phyloP scores from a whole-genome alignment of 257 asterid genomes.

The Capsicum baccatum region DNA sequence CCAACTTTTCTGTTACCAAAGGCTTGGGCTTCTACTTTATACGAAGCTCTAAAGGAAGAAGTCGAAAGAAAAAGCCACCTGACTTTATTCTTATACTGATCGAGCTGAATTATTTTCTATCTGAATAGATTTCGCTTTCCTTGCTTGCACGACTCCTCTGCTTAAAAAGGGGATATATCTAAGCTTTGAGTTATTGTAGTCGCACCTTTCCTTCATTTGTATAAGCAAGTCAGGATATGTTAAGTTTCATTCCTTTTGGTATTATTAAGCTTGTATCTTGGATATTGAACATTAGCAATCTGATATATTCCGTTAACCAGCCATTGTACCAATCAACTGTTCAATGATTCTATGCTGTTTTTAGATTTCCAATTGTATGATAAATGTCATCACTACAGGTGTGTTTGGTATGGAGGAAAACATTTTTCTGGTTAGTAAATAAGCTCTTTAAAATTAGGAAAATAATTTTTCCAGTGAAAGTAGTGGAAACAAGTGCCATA shows the following conservation, averaged over 20 bases:
- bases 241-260: not conserved
- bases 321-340: not conserved
- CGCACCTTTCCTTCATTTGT: not conserved
- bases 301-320: not conserved
- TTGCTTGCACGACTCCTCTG: not conserved
- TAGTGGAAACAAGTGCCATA: not conserved
- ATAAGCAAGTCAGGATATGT: not conserved
- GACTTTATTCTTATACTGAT: not conserved
- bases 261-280: not conserved
- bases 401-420: too few species aligned
- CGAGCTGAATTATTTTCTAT: not conserved
- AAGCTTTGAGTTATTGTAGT: not conserved
- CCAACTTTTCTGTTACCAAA: not conserved
- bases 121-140: not conserved
- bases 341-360: not conserved
- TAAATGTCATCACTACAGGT: not conserved
- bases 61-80: not conserved
- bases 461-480: accelerated
- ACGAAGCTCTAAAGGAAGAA: not conserved
- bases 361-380: not conserved
- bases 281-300: not conserved
- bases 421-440: too few species aligned
- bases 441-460: not conserved
- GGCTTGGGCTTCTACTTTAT: not conserved
- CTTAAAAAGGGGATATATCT: not conserved